Conservation (phyloP, 306 rosid species). For the Potentilla sterilis region DNA sequence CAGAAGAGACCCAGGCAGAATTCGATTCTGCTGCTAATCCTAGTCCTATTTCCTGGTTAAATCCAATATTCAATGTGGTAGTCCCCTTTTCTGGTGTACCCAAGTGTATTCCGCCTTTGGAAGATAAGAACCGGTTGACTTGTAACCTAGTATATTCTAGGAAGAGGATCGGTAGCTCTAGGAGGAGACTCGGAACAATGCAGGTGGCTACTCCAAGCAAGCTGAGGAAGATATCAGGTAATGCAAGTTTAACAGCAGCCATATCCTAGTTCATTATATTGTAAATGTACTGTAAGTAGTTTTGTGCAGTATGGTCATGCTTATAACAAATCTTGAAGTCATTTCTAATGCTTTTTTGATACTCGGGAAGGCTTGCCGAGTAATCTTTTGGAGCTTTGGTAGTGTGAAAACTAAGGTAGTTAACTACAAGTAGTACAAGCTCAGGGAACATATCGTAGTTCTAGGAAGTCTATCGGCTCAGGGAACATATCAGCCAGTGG, state of each 20-base stretch:
- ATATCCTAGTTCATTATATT: background rate
- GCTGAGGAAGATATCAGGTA: background rate
- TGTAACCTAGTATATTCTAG: background rate
- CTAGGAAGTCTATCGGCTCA: background rate
- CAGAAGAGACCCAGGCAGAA: background rate
- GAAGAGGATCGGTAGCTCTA: background rate
- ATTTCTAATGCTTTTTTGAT: background rate
- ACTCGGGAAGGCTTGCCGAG: background rate
- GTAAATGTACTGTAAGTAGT: background rate
- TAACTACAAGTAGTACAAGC: background rate
- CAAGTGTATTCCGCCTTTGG: background rate
- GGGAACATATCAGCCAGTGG: background rate
- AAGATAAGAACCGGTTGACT: background rate
- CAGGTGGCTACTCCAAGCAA: background rate
- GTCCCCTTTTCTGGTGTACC: background rate
- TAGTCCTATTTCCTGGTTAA: background rate
- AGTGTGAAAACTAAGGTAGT: background rate
- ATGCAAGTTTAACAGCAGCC: background rate
- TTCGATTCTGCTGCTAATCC: conserved; percentile 16
- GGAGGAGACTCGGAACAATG: background rate
- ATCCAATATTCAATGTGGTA: background rate
- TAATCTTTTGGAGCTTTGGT: background rate
- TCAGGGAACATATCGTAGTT: background rate
- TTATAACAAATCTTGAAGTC: background rate
- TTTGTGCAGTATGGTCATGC: background rate